Base-by-base conservation (phyloP, 2,329 filamentous ascomycete species). In the Dactylellina cionopaga region DNA sequence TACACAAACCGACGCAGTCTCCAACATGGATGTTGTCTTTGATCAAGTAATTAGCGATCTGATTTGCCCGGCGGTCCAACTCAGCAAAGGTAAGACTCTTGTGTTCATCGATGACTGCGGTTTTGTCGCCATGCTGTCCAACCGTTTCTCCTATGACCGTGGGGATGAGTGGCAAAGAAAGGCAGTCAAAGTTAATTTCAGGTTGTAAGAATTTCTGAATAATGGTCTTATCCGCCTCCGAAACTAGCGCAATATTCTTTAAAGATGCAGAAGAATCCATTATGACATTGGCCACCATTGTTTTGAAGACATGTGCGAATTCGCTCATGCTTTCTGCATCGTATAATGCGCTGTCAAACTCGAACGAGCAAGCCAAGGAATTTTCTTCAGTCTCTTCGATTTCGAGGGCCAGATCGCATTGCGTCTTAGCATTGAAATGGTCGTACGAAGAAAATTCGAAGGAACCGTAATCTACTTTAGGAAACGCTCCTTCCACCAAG, bases 331-430 rank as follows among this genome's bases (percentile, higher is more conserved):
- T 37, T 6, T 24, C 25, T 13, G 11, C 25, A 39, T 54, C 47
- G 15, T 64, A 64, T 11, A 64, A 24, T 10, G 19, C 31, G 13
- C 56, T 62, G 35, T 64, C 59, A 19, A 54, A 54, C 19, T 55
- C 47, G 47, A 64, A 54, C 27, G 59, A 64, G 7, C 47, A 54
- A 0, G 13, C 47, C 27, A 64, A 27, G 5, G 47, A 64, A 25
- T 27, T 22, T 15, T 11, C 51, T 47, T 54, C 47, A 22, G 59
- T 64, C 35, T 54, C 47, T 15, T 64, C 59, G 22, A 62, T 47
- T 43, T 62, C 56, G 17, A 62, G 41, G 11, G 56, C 56, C n/a
- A 62, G 22, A 31, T 62, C 56, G 24, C 56, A 62, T 51, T 62
- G 56, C 19, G 59, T 64, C 13, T 44, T 55, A 10, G 47, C 51